Evolutionary conservation across 192 early-diverging fungal genomes (phyloP), one percentile per base, ranked within the genome.

Genomic region (Dissophora ornata): DNA sequence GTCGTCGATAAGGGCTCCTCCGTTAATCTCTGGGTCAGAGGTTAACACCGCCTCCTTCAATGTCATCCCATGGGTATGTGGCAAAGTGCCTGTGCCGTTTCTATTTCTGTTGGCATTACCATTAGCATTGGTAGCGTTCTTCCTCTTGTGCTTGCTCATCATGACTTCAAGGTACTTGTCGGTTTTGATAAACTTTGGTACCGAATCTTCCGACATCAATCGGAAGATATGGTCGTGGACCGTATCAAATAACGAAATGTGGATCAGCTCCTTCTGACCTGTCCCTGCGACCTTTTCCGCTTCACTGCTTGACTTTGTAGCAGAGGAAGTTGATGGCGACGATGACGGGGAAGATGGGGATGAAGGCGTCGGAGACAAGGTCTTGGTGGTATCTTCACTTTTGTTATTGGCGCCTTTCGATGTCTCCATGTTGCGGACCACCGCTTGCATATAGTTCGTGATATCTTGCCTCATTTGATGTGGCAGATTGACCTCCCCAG

Each of bases 171-270:
- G 53, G 59, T 88, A 88, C 51, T 67, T 71, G 55, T 86, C 83
- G 15, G 91, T 91, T 49, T 81, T 86, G 12, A 85, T 71, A 69
- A 92, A 93, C 69, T 91, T 93, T 1, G 92, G 90, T 24, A 92
- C 85, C 24, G 90, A 92, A 58, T 93, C 92, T 3, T 85, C 85
- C 2, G 92, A 89, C 88, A 92, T 88, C 11, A 93, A 69, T 29
- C 83, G 62, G 79, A 89, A 93, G 49, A 93, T 90, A 42, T 92
- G 89, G 5, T 90, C 86, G 54, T 92, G 82, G 10, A 87, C 84
- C 24, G 62, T 56, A 38, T 89, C 85, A 71, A 90, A 90, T 69
- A 91, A 34, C 0, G 73, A 52, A 12, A 77, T 67, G 10, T 77
- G 73, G 24, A 77, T 77, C 48, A 77, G 24, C 19, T 77, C 73